Conservation (phyloP, 2,329 filamentous ascomycete genomes). For the Microdochium paspali region DNA sequence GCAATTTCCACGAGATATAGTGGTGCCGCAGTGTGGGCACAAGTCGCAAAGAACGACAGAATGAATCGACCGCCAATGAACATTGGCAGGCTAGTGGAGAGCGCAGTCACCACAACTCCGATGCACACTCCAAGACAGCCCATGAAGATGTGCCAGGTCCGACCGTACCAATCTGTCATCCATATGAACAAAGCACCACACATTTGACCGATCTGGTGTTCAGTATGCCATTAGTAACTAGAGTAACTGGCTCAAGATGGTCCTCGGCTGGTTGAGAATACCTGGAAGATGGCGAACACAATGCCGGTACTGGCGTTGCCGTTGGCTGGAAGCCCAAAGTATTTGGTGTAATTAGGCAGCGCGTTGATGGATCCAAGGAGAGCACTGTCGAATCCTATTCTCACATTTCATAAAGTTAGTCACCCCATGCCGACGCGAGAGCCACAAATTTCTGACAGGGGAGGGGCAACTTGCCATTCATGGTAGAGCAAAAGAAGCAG, state of each 20-base stretch:
- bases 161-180: slow-evolving; percentile 33
- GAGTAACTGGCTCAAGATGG: neutral
- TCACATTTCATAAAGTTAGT: neutral
- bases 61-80: slow-evolving; percentile 45
- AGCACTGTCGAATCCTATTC: slow-evolving; percentile 27
- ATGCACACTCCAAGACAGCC: slow-evolving; percentile 37
- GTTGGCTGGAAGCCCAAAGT: slow-evolving; percentile 23
- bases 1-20: slow-evolving; percentile 51
- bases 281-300: slow-evolving; percentile 31
- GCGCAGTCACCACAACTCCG: slow-evolving; percentile 38
- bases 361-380: slow-evolving; percentile 34
- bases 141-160: slow-evolving; percentile 30
- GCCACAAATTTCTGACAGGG: neutral
- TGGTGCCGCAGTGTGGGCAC: slow-evolving; percentile 46
- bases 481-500: slow-evolving; percentile 26
- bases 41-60: slow-evolving; percentile 43
- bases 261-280: slow-evolving; percentile 2
- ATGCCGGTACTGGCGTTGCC: slow-evolving; percentile 31
- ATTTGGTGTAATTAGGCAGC: slow-evolving; percentile 27
- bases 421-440: neutral
- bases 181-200: slow-evolving; percentile 30
- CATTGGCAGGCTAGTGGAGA: slow-evolving; percentile 28
- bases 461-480: slow-evolving; percentile 23
- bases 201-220: slow-evolving; percentile 29
- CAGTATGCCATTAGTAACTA: slow-evolving; percentile 1